phyloP scores from a whole-genome alignment of 23 red algal species.

The Gracilariopsis chorda region DNA sequence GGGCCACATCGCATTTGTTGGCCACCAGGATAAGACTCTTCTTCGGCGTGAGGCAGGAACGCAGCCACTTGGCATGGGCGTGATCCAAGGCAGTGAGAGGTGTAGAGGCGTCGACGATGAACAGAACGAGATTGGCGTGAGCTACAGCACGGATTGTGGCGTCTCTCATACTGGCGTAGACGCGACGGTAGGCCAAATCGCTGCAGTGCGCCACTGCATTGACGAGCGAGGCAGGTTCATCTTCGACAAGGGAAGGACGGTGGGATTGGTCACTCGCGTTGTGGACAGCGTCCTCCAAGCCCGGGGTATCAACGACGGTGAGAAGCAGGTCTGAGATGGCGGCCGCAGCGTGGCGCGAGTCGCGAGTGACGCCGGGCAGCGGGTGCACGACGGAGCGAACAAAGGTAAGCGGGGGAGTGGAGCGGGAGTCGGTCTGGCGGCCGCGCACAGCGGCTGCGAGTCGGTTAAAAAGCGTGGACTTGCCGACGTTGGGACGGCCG shows the following conservation, averaged over 20 bases:
- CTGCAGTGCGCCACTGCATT: slow-evolving; percentile 21
- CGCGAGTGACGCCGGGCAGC: slow-evolving; percentile 80
- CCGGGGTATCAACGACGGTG: slow-evolving; percentile 88
- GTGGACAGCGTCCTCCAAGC: slow-evolving; percentile 66
- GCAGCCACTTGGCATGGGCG: slow-evolving; percentile 79
- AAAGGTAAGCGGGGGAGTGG: slow-evolving; percentile 12
- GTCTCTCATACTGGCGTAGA: slow-evolving; percentile 61
- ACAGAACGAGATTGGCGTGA: slow-evolving; percentile 50
- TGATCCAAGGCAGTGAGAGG: slow-evolving; percentile 70
- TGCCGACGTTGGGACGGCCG: slow-evolving; percentile 88
- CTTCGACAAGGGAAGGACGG: background rate
- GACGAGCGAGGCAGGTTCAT: slow-evolving; percentile 4
- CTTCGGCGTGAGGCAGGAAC: background rate
- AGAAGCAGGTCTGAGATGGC: slow-evolving; percentile 77
- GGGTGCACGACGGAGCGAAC: slow-evolving; percentile 76
- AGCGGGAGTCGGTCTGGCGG: background rate
- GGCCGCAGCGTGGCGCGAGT: slow-evolving; percentile 44
- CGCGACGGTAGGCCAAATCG: slow-evolving; percentile 22
- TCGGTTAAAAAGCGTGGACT: slow-evolving; percentile 89
- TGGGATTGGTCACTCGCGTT: too few species aligned
- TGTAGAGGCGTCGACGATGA: slow-evolving; percentile 75
- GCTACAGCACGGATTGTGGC: slow-evolving; percentile 51
- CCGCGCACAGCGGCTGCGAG: slow-evolving; percentile 47
- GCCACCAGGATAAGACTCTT: slow-evolving; percentile 60
- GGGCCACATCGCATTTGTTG: slow-evolving; percentile 84